phyloP scores from a whole-genome alignment of 345 rosid genomes.

The Raphanus raphanistrum region DNA sequence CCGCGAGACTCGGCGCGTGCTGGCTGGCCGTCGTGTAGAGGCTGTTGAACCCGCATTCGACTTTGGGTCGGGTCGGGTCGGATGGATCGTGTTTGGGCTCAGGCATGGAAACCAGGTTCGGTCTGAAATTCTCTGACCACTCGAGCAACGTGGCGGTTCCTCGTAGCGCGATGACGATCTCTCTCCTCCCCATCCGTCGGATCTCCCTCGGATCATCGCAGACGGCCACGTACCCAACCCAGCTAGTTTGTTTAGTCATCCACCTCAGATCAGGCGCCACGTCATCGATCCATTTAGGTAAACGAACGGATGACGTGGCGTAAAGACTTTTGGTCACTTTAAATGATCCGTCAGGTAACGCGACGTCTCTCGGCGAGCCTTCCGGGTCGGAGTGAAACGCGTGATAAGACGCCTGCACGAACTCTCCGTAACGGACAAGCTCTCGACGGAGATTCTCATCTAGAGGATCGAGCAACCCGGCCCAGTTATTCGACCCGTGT shows the following conservation, averaged over 20 bases:
- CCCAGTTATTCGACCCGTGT: slow-evolving; percentile 51
- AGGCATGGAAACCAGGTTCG: slow-evolving; percentile 50
- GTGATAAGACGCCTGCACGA: slow-evolving; percentile 50
- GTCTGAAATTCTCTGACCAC: slow-evolving; percentile 89
- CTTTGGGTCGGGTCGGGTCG: slow-evolving; percentile 48
- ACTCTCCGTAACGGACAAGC: slow-evolving; percentile 52
- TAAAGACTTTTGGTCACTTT: slow-evolving; percentile 75
- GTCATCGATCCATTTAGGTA: slow-evolving; percentile 89
- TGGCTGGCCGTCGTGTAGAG: slow-evolving; percentile 59
- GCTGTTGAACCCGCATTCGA: slow-evolving; percentile 82
- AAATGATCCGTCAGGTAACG: slow-evolving; percentile 66
- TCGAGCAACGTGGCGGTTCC: slow-evolving; percentile 93
- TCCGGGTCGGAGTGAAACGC: slow-evolving; percentile 76
- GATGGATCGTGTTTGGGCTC: slow-evolving; percentile 25
- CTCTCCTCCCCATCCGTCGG: slow-evolving; percentile 94
- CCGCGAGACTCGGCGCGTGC: slow-evolving; percentile 57
- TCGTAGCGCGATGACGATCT: slow-evolving; percentile 80
- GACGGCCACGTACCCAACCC: slow-evolving; percentile 93
- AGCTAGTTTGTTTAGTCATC: slow-evolving; percentile 94
- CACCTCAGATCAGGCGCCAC: slow-evolving; percentile 83
- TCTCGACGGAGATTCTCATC: slow-evolving; percentile 55
- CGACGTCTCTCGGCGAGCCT: slow-evolving; percentile 56
- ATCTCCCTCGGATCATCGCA: slow-evolving; percentile 85
- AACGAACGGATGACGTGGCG: slow-evolving; percentile 81
- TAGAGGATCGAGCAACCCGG: slow-evolving; percentile 48